These are phyloP conservation scores for Carnegiea gigantea DNA, from an alignment of 179 eudicot genomes.

Conservation along the genomic window DNA sequence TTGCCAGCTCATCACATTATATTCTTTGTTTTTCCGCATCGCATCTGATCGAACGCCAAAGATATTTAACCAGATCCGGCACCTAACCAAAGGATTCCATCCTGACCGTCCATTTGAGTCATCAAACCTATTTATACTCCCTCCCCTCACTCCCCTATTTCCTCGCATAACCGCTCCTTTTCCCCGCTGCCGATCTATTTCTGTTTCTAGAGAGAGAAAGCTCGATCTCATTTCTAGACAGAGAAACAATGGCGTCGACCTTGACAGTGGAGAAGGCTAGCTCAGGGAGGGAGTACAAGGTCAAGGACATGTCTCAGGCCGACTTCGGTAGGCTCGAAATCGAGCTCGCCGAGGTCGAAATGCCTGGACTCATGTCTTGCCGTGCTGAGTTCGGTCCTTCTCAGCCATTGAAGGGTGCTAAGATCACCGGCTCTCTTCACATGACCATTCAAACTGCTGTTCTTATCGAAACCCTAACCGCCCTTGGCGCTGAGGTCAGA, in stretches of 20 bases:
- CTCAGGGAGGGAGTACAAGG: constrained; percentile 49
- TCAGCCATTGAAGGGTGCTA: constrained; percentile 73
- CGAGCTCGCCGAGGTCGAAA: constrained; percentile 77
- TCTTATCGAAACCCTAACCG: constrained; percentile 63
- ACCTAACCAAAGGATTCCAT: constrained; percentile 4
- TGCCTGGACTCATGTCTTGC: constrained; percentile 75
- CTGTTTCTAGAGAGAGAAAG: constrained; percentile 13
- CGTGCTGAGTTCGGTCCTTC: constrained; percentile 70
- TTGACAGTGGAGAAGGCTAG: constrained; percentile 41
- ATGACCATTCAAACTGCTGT: constrained; percentile 83
- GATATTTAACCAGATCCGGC: background rate
- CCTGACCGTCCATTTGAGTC: constrained; percentile 18
- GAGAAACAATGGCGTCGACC: constrained; percentile 35
- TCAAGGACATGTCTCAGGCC: constrained; percentile 59
- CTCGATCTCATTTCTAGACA: background rate
- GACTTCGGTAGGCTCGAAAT: constrained; percentile 78
- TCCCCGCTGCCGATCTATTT: background rate
- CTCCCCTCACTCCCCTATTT: constrained; percentile 19
- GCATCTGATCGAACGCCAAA: background rate
- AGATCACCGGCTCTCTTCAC: constrained; percentile 65
- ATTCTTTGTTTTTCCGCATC: background rate
- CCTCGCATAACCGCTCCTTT: constrained; percentile 24
- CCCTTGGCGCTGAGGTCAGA: constrained; percentile 73
- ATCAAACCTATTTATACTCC: constrained; percentile 30
- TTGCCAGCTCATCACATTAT: background rate